Evolutionary conservation across 495 filamentous ascomycete species (phyloP), one percentile per base, ranked within the genome.

Genomic region (Hamigera avellanea): DNA sequence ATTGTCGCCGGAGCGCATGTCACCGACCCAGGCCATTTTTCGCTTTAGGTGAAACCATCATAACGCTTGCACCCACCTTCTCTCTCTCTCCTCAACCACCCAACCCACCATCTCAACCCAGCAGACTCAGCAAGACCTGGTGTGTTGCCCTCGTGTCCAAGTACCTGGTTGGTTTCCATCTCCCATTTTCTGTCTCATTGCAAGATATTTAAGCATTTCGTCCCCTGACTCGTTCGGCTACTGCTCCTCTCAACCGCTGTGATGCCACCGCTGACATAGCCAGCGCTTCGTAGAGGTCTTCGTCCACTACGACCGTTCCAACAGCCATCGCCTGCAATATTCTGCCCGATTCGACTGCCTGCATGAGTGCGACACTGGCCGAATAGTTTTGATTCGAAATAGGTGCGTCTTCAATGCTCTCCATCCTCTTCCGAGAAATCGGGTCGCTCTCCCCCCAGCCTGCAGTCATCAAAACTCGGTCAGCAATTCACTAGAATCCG

Each of bases 1-100:
- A 25, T 28, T 33, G 39, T 53, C 36, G 49, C 45, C 46, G 51
- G 46, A 51, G 53, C 44, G 61, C 53, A 56, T 60, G 58, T 57
- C 52, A 56, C 54, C 54, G 50, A 57, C 51, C 50, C 56, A 54
- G 47, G 46, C 50, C 49, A 48, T 54, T 59, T 61, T 54, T 62
- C 58, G 58, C 53, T 56, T 59, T 51, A 55, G 49, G 57, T 62
- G 59, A 62, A 65, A 65, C 59, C 52, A 52, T 57, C 57, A 53
- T 59, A 59, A n/a, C 56, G 17, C 39, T 35, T 31, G 32, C 53
- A 59, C 51, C 50, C 40, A 53, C 49, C 46, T 44, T 48, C 43
- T 29, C 34, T 40, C 31, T 23, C 35, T 43, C 40, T 36, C 36
- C 26, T 34, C 19, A 14, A 29, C 40, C 36, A 44, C 17, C 31